Conservation (phyloP, 306 rosid genomes). For the Prunus mira region DNA sequence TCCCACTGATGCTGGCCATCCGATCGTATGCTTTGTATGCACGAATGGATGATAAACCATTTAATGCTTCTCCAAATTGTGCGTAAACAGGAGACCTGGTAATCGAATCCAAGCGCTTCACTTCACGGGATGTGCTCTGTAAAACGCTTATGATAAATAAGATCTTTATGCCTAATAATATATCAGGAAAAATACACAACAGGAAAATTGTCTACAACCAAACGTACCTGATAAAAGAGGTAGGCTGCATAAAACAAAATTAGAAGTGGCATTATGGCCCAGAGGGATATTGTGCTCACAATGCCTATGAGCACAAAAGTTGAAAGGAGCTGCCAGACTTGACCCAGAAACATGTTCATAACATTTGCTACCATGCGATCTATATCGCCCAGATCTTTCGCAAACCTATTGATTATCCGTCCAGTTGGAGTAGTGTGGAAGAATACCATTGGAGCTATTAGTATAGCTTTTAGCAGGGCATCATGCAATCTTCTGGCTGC, state of each 20-base stretch:
- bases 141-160: neutral
- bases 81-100: constrained; percentile 91
- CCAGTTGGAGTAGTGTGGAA: constrained; percentile 91
- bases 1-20: constrained; percentile 70
- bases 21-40: constrained; percentile 80
- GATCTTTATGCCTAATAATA: neutral
- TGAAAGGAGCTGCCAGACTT: constrained; percentile 79
- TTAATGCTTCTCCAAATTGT: constrained; percentile 87
- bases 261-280: constrained; percentile 88
- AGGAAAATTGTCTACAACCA: neutral
- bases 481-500: constrained; percentile 75
- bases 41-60: constrained; percentile 74
- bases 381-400: constrained; percentile 75
- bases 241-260: constrained; percentile 74
- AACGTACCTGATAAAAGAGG: constrained; percentile 72
- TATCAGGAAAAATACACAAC: neutral
- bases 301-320: constrained; percentile 79
- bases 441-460: constrained; percentile 81
- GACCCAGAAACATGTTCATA: constrained; percentile 52
- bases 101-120: constrained; percentile 80
- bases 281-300: constrained; percentile 80
- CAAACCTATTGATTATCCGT: constrained; percentile 83
- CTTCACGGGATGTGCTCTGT: constrained; percentile 84
- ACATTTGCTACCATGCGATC: constrained; percentile 55
- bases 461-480: constrained; percentile 48